Evolutionary conservation across 208 protist species (phyloP).

Genomic region (Crithidia expoeki): DNA sequence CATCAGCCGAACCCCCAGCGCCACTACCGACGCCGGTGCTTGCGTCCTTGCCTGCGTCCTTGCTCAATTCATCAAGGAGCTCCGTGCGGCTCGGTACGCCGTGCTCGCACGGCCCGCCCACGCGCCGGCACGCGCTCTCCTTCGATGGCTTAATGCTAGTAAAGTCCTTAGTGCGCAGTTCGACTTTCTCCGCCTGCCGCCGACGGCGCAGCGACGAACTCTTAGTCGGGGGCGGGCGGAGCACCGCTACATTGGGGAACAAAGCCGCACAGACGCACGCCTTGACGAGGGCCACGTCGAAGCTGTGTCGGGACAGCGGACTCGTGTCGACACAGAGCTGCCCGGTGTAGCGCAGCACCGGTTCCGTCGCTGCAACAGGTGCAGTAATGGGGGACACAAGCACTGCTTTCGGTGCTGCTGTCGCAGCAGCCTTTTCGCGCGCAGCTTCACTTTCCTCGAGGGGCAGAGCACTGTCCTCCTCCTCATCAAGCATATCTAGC

Average conservation of each 20-base stretch:
- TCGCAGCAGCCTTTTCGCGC: too few relatives aligned
- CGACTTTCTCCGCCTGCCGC: conserved; percentile 32
- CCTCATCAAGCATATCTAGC: not conserved
- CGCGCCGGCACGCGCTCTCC: conserved; percentile 77
- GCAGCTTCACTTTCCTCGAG: too few relatives aligned
- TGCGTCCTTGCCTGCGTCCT: not conserved
- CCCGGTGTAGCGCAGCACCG: conserved; percentile 21
- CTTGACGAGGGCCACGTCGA: conserved; percentile 85
- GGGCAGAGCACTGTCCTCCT: not conserved
- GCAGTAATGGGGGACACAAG: not conserved
- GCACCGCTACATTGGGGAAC: conserved; percentile 86
- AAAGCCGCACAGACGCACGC: conserved; percentile 78
- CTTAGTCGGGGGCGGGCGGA: conserved; percentile 45
- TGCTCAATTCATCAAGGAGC: conserved; percentile 30
- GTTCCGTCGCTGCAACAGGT: not conserved
- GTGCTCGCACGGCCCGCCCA: conserved; percentile 43
- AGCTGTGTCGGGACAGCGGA: conserved; percentile 58
- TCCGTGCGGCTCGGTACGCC: conserved; percentile 37
- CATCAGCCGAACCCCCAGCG: not conserved
- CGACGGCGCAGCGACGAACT: conserved; percentile 5
- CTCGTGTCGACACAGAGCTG: conserved; percentile 64
- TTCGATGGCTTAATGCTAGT: conserved; percentile 64
- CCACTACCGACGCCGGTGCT: not conserved
- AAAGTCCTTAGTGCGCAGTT: conserved; percentile 65
- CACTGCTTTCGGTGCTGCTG: not conserved